Evolutionary conservation across 805 yeast genomes (phyloP).

Genomic region (Clavispora phyllophila): DNA sequence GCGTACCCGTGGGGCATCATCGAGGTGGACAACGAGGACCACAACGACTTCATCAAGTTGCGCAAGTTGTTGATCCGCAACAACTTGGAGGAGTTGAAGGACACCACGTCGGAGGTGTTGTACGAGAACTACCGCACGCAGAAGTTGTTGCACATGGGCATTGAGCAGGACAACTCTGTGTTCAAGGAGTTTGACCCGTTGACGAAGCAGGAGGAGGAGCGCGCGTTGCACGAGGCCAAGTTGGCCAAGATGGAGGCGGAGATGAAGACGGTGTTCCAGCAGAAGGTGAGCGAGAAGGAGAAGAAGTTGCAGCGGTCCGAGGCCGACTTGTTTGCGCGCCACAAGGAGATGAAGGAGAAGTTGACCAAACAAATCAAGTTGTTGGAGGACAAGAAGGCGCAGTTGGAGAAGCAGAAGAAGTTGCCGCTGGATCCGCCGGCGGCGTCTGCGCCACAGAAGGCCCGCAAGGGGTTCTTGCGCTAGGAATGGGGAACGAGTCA

Average conservation of each 20-base stretch:
- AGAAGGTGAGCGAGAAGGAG: constrained; percentile 94
- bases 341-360: constrained; percentile 95
- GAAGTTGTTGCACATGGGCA: constrained; percentile 76
- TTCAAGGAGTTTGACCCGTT: constrained; percentile 93
- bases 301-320: constrained; percentile 94
- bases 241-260: constrained; percentile 91
- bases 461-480: constrained; percentile 81
- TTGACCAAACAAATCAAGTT: constrained; percentile 81
- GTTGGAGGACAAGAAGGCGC: constrained; percentile 85
- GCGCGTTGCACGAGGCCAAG: constrained; percentile 87
- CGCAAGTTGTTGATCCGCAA: constrained; percentile 86
- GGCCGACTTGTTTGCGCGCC: constrained; percentile 91
- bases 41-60: constrained; percentile 84
- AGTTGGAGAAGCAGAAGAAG: constrained; percentile 58
- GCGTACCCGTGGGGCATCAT: constrained; percentile 95
- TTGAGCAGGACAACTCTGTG: constrained; percentile 88
- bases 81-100: constrained; percentile 90
- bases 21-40: constrained; percentile 91
- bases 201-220: constrained; percentile 89
- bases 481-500: constrained; percentile 15
- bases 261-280: constrained; percentile 95
- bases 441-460: constrained; percentile 41
- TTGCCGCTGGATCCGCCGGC: constrained; percentile 48
- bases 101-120: constrained; percentile 65
- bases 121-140: constrained; percentile 89